Evolutionary conservation across 192 early-diverging fungal genomes (phyloP).

Genomic region (Gonapodya sp.): DNA sequence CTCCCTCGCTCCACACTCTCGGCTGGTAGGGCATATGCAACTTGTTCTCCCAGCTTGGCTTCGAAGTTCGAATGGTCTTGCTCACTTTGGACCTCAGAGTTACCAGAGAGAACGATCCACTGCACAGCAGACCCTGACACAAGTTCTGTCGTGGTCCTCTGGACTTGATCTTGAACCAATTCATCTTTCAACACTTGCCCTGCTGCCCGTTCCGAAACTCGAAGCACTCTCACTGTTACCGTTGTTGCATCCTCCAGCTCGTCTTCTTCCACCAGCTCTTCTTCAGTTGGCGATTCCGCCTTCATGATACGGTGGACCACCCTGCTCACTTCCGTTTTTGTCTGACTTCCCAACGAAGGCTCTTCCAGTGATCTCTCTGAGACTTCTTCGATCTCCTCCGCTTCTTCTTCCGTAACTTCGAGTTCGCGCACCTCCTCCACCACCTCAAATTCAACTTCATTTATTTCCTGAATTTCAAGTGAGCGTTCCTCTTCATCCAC

Average conservation of each 20-base stretch:
- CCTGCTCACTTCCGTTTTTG: not conserved
- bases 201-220: too few species aligned
- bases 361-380: not conserved
- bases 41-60: too few species aligned
- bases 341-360: not conserved
- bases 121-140: too few species aligned
- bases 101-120: too few species aligned
- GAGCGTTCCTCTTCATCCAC: not conserved
- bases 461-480: not conserved
- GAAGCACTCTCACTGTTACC: not conserved
- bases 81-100: too few species aligned
- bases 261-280: not conserved
- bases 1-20: too few species aligned
- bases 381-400: not conserved
- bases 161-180: too few species aligned
- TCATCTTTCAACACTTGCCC: too few species aligned
- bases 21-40: too few species aligned
- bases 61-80: too few species aligned
- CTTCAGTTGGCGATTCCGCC: not conserved
- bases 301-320: not conserved
- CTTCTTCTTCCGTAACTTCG: not conserved
- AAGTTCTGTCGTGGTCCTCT: too few species aligned
- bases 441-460: not conserved
- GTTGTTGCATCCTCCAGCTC: not conserved
- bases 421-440: not conserved